Evolutionary conservation across 78 protist genomes (phyloP).

Genomic region (Acrasis kona): DNA sequence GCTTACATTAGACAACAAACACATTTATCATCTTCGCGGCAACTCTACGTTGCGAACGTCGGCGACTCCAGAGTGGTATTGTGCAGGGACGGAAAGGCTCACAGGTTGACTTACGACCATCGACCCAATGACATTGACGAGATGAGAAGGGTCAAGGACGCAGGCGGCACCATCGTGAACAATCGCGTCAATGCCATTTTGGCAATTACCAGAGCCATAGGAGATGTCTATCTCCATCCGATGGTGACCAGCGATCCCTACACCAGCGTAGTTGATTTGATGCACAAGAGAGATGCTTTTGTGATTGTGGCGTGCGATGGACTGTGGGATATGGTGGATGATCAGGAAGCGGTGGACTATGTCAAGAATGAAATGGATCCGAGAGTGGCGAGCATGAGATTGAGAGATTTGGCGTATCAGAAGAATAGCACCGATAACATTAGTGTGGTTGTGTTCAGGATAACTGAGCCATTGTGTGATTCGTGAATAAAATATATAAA

Average conservation of each 20-base stretch:
- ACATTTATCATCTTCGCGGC: no score
- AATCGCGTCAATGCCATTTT: constrained; percentile 50
- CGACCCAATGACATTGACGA: constrained; percentile 43
- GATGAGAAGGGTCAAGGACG: constrained; percentile 18
- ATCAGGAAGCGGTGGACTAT: constrained; percentile 52
- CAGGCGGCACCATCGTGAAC: constrained; percentile 51
- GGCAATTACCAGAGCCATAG: constrained; percentile 61
- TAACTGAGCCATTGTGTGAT: no score
- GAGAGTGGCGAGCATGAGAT: constrained; percentile 41
- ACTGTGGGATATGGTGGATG: constrained; percentile 61
- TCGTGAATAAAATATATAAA: no score
- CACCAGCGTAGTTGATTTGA: constrained; percentile 36
- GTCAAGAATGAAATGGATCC: constrained; percentile 44
- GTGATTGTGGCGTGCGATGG: constrained; percentile 71
- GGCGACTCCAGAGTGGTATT: constrained; percentile 68
- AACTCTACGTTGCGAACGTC: constrained; percentile 55
- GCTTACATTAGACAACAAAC: constrained; percentile 32
- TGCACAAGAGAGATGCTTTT: constrained; percentile 28
- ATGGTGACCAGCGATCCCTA: constrained; percentile 48
- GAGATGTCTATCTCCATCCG: constrained; percentile 44
- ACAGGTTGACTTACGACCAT: constrained; percentile 46
- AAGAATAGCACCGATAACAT: constrained; percentile 67
- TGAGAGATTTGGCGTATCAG: constrained; percentile 55
- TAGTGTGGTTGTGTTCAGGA: constrained; percentile 11
- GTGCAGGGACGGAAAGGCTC: constrained; percentile 39